Conservation (phyloP, 345 rosid genomes). For the Melaleuca quinquenervia region DNA sequence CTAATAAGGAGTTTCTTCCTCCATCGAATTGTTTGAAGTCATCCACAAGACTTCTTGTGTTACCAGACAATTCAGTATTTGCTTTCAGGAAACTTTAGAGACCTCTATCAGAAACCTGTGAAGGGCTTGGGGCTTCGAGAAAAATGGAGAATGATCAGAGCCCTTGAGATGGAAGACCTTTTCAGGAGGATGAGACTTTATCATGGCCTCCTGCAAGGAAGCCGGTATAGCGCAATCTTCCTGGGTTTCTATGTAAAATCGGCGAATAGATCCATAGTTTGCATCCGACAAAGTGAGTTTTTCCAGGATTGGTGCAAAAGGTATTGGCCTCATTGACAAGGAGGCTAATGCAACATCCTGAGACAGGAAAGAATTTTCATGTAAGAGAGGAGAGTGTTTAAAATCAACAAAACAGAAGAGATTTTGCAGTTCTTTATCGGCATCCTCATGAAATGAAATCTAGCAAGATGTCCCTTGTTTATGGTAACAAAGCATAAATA, state of each 20-base stretch:
- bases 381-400: background rate
- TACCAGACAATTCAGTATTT: background rate
- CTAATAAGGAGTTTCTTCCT: background rate
- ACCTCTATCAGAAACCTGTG: conserved; percentile 46
- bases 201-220: conserved; percentile 39
- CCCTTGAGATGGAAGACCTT: conserved; percentile 54
- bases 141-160: conserved; percentile 65
- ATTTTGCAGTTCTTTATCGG: background rate
- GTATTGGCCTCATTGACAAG: conserved; percentile 32
- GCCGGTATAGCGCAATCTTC: conserved; percentile 42
- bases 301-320: conserved; percentile 28
- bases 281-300: conserved; percentile 28
- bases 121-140: conserved; percentile 59
- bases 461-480: background rate
- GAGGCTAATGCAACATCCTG: conserved; percentile 20
- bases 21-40: background rate
- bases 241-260: conserved; percentile 53
- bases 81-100: conserved; percentile 23
- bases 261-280: conserved; percentile 38
- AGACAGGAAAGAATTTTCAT: background rate
- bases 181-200: conserved; percentile 40
- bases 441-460: background rate
- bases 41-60: background rate
- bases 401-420: background rate
- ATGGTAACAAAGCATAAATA: background rate